Base-by-base conservation (phyloP, 2,329 filamentous ascomycete genomes). In the Pseudogymnoascus sp. region DNA sequence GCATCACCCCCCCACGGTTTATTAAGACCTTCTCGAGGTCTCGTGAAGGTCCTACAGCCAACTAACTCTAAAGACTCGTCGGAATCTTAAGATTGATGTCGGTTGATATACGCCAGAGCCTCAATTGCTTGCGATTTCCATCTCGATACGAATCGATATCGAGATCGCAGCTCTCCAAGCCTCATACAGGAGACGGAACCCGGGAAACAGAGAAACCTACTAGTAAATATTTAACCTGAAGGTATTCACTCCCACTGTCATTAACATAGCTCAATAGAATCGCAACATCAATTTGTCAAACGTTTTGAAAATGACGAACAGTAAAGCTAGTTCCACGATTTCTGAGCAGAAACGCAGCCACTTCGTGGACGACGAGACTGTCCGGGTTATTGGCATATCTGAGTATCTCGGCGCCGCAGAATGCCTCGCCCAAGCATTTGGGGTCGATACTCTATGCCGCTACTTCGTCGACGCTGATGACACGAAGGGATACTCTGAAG, bases 371-470 rank as follows among this genome's bases (percentile, higher is more conserved):
- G 70, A 71, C 62, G 65, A 54, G 32, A 54, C 47, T 32, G 81
- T 90, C 67, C 87, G 89, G 64, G 73, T 81, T 63, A 77, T 92
- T 65, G 77, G 77, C 64, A 80, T 86, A 69, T 76, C 80, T 62
- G 88, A 92, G 75, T 88, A 84, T 76, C 85, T 85, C 70, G 81
- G 85, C 71, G 89, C 88, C 32, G 88, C 86, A 25, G 76, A 81
- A 35, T 86, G 86, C 69, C 81, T 95, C 66, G 87, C 90, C 54
- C 84, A 90, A 71, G 87, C 90, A 65, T 94, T 95, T 76, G 85
- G 82, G 62, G 78, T 85, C 63, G 90, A 94, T 72, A 83, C 89
- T 62, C 81, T 91, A 64, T 85, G 86, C 64, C 80, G 82, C 72
- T 94, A 93, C 75, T 85, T 91, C 68, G 78, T 92, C 68, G 83